phyloP scores from a whole-genome alignment of 306 rosid species.

The Lathyrus tuberosus region DNA sequence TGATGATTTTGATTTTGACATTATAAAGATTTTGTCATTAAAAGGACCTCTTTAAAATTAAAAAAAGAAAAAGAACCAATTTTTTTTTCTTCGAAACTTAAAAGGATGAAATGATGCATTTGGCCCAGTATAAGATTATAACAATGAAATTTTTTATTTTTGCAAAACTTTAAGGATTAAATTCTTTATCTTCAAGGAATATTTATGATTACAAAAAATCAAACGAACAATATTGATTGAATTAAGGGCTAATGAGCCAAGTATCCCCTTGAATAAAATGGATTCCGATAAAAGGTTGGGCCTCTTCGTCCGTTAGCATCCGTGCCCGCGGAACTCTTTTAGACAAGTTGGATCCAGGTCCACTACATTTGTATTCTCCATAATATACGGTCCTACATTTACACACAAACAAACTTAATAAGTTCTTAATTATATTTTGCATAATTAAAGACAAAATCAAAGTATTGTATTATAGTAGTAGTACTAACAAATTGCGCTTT shows the following conservation, averaged over 20 bases:
- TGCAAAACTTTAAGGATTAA: not conserved
- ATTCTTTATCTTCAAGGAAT: not conserved
- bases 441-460: not conserved
- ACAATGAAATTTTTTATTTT: not conserved
- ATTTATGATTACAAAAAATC: not conserved
- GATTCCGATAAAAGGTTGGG: constrained; percentile 58
- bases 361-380: constrained; percentile 81
- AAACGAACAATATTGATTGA: not conserved
- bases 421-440: not conserved
- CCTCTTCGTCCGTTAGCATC: constrained; percentile 61
- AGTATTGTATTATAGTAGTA: constrained; percentile 1
- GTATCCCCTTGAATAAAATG: constrained; percentile 61
- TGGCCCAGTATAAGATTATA: too few species aligned
- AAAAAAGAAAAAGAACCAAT: too few species aligned
- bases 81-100: too few species aligned
- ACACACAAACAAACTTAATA: not conserved
- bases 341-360: constrained; percentile 66
- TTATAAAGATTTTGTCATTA: too few species aligned
- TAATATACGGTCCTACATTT: constrained; percentile 59
- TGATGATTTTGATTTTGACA: too few species aligned
- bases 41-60: too few species aligned
- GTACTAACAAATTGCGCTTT: constrained; percentile 65
- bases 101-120: too few species aligned
- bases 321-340: constrained; percentile 71
- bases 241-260: constrained; percentile 58